Evolutionary conservation across 2,329 filamentous ascomycete genomes (phyloP), one percentile per base, ranked within the genome.

Genomic region (Aureobasidium sp.): DNA sequence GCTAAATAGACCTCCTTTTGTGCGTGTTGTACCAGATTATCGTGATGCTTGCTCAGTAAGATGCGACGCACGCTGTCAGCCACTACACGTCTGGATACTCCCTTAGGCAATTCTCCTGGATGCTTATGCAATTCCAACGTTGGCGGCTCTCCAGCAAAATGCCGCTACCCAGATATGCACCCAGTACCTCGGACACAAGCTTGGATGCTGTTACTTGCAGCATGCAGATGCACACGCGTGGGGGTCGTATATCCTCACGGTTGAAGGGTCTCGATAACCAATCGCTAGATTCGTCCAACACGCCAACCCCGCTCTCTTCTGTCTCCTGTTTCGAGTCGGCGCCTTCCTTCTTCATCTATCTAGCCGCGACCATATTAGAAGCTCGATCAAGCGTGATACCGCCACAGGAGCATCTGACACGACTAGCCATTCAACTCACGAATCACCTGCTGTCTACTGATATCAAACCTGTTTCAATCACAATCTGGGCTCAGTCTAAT

Each of bases 191-290:
- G 36, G n/a, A 42, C 34, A 23, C 29, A 51, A 51, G 46, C 44
- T 50, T 51, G 46, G n/a, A 42, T 60, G 44, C 46, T 50, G 57
- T 51, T 60, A 34, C 57, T 42, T 42, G 57, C 57, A 60, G 44
- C 57, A 32, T 42, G 37, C 57, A 50, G 57, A 50, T 34, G 44
- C 57, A 59, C 46, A 44, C 23, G 53, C 53, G 44, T 59, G 55
- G 55, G 39, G 23, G 29, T 23, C 15, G 32, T 47, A 44, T 27
- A 59, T 60, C 57, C 41, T 41, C 57, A 60, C 26, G 36, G 57
- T 23, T 51, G 42, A 60, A 51, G 36, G 42, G 42, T 39, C 13
- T 29, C 32, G 17, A 32, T 9, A 41, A 41, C 26, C 23, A 50
- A 42, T 44, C 29, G 27, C 57, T 41, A 23, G 32, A 60, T 39